phyloP scores from a whole-genome alignment of 2,329 filamentous ascomycete genomes.

The Plenodomus biglobosus region DNA sequence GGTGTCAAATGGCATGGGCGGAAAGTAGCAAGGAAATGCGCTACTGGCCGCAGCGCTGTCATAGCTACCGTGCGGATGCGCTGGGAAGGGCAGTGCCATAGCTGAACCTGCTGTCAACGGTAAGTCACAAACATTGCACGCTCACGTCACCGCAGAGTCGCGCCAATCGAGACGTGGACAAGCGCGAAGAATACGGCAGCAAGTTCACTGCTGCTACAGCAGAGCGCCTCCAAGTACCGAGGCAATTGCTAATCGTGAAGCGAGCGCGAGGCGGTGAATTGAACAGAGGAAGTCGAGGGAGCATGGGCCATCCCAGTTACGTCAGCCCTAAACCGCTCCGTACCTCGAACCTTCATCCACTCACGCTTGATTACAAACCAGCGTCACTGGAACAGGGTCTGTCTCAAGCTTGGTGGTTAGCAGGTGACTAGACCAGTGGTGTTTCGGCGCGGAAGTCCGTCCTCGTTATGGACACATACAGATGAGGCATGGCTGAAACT shows the following conservation, averaged over 20 bases:
- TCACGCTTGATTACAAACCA: too few species aligned
- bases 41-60: conserved; percentile 9
- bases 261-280: neutral
- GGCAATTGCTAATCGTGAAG: neutral
- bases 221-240: neutral
- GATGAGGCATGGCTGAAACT: too few species aligned
- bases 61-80: neutral
- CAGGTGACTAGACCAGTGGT: neutral
- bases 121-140: neutral
- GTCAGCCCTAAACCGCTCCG: neutral
- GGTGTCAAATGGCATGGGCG: conserved; percentile 4
- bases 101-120: neutral
- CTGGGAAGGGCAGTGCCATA: neutral
- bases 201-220: neutral
- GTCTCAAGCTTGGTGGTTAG: neutral
- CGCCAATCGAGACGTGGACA: neutral
- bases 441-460: too few species aligned
- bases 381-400: too few species aligned
- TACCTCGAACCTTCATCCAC: too few species aligned
- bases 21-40: conserved; percentile 2
- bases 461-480: too few species aligned
- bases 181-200: neutral
- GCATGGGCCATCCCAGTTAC: neutral
- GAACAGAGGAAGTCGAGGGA: neutral
- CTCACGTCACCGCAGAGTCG: neutral